phyloP scores from a whole-genome alignment of 805 yeast species.

The Priceomyces castillae region DNA sequence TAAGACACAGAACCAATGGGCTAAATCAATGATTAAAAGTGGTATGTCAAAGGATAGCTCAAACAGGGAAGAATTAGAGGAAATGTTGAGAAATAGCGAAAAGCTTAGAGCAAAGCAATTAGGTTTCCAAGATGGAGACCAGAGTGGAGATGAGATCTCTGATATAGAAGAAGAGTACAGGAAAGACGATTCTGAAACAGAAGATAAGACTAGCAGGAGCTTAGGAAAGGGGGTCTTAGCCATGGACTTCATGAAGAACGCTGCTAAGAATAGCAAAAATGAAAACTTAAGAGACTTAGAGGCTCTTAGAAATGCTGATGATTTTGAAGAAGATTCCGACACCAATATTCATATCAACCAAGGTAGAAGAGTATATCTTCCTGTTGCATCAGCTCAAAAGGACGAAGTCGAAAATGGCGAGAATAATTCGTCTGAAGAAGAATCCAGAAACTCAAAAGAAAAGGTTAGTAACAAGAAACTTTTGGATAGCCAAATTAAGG shows the following conservation, averaged over 20 bases:
- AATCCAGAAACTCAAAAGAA: constrained; percentile 42
- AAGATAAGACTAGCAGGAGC: constrained; percentile 30
- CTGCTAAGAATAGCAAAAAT: constrained; percentile 65
- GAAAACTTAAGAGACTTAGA: constrained; percentile 56
- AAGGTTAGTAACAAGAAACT: constrained; percentile 28
- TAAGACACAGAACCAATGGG: constrained; percentile 87
- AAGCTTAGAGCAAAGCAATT: constrained; percentile 66
- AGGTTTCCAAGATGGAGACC: constrained; percentile 56
- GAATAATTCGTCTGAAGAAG: constrained; percentile 40
- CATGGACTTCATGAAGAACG: constrained; percentile 95
- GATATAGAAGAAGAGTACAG: constrained; percentile 42
- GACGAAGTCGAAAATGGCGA: constrained; percentile 35
- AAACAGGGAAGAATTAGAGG: constrained; percentile 87
- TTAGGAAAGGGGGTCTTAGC: constrained; percentile 87
- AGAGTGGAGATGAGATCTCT: constrained; percentile 52
- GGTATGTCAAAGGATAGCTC: constrained; percentile 87
- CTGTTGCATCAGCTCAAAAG: constrained; percentile 47
- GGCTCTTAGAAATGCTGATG: constrained; percentile 43
- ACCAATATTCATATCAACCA: constrained; percentile 56
- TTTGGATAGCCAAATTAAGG: constrained; percentile 13
- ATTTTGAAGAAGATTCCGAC: constrained; percentile 5
- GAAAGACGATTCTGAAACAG: constrained; percentile 36
- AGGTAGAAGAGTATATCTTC: constrained; percentile 82
- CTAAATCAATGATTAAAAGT: constrained; percentile 80
- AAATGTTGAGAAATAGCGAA: constrained; percentile 88